Evolutionary conservation across 2,329 filamentous ascomycete species (phyloP).

Genomic region (Claviceps quebecensis): DNA sequence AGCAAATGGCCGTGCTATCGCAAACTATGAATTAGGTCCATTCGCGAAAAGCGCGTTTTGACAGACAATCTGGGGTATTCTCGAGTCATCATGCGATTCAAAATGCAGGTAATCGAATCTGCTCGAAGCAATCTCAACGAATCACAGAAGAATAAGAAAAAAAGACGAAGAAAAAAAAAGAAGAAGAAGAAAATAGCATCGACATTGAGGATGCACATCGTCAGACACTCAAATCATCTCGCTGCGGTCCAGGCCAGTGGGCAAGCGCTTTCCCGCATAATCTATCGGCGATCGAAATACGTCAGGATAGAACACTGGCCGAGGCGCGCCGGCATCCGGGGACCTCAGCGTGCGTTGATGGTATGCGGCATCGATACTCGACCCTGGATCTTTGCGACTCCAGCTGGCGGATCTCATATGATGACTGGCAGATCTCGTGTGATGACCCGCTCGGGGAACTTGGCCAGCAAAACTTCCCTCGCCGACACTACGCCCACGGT

Average conservation of each 20-base stretch:
- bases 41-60: not conserved
- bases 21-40: not conserved
- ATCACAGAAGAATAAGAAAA: not conserved
- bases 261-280: constrained; percentile 23
- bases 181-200: not conserved
- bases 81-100: not conserved
- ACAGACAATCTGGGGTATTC: not conserved
- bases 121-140: not conserved
- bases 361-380: constrained; percentile 18
- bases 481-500: constrained; percentile 41
- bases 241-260: constrained; percentile 37
- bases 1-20: too few species aligned
- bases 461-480: constrained; percentile 39
- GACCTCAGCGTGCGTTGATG: constrained; percentile 15
- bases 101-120: not conserved
- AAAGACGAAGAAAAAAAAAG: not conserved
- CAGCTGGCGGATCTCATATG: constrained; percentile 47
- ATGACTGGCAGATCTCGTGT: constrained; percentile 46
- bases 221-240: constrained; percentile 35
- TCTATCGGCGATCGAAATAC: constrained; percentile 20
- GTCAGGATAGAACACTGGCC: constrained; percentile 26
- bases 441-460: constrained; percentile 43
- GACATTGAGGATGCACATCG: not conserved
- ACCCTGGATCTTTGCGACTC: constrained; percentile 29
- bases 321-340: constrained; percentile 12